phyloP scores from a whole-genome alignment of 352 stramenopile genomes.

The Globisporangium carolinianum region DNA sequence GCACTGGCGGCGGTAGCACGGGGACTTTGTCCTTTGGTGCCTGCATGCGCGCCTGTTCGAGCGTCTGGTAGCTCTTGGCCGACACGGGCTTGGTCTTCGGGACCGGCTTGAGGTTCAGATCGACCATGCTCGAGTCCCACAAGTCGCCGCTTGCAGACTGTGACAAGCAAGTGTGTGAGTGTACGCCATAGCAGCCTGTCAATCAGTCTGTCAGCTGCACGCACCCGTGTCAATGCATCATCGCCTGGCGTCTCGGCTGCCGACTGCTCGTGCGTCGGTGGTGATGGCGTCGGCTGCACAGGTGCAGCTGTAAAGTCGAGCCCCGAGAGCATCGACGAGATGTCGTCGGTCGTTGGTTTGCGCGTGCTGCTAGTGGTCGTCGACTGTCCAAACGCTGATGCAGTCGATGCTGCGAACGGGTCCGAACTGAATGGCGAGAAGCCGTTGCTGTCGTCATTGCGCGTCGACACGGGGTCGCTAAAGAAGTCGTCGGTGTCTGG shows the following conservation, averaged over 20 bases:
- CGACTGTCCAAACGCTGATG: conserved; percentile 3
- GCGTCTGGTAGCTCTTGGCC: conserved; percentile 51
- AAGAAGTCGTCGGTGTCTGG: conserved; percentile 5
- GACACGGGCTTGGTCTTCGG: conserved; percentile 34
- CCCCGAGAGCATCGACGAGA: conserved; percentile 69
- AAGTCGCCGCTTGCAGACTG: conserved; percentile 45
- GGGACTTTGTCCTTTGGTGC: conserved; percentile 58
- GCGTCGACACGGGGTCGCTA: background rate
- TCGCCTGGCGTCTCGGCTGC: conserved; percentile 18
- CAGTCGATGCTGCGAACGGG: conserved; percentile 7
- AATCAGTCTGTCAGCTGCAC: too few relatives aligned
- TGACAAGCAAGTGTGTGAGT: background rate
- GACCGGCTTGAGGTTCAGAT: conserved; percentile 59
- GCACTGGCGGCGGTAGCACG: conserved; percentile 36
- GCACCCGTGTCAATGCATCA: background rate
- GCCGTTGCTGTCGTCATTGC: background rate
- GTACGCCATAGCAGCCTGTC: background rate
- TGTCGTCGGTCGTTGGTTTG: conserved; percentile 34
- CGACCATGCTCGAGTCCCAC: conserved; percentile 70
- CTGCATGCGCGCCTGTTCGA: conserved; percentile 61
- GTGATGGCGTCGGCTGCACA: conserved; percentile 20
- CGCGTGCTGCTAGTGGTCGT: background rate
- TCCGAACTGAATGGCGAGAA: conserved; percentile 13
- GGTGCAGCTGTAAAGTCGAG: conserved; percentile 60
- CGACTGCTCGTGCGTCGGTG: conserved; percentile 15